Evolutionary conservation across 768 basidiomycete genomes (phyloP).

Genomic region (Chalciporus sphaerocephalus): DNA sequence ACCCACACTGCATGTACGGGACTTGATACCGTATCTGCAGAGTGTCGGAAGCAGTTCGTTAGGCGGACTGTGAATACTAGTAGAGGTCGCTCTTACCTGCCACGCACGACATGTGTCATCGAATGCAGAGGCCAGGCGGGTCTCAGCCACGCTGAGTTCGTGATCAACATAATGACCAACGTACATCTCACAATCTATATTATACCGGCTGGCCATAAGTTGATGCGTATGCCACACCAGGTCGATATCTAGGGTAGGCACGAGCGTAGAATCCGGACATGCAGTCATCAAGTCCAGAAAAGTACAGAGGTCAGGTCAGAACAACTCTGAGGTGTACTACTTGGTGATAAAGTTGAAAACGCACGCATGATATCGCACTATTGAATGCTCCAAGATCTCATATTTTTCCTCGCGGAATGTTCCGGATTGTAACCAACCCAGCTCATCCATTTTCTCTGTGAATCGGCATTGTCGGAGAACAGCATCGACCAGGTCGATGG

Average conservation of each 20-base stretch:
- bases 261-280: conserved; percentile 40
- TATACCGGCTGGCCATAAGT: conserved; percentile 46
- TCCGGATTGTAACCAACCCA: conserved; percentile 47
- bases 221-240: conserved; percentile 76
- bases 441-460: conserved; percentile 45
- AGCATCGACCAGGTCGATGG: conserved; percentile 54
- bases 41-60: conserved; percentile 8
- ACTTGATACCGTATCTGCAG: conserved; percentile 41
- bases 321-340: background rate
- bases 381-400: conserved; percentile 42
- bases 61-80: too few species aligned
- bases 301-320: conserved; percentile 14
- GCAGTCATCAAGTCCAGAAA: conserved; percentile 56
- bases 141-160: conserved; percentile 49
- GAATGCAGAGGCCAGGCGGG: conserved; percentile 40
- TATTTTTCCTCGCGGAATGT: conserved; percentile 37
- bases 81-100: conserved; percentile 31
- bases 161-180: conserved; percentile 51
- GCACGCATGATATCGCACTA: conserved; percentile 58
- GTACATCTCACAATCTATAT: conserved; percentile 38
- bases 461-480: conserved; percentile 58
- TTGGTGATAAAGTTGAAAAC: conserved; percentile 3
- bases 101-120: conserved; percentile 52
- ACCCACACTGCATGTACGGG: conserved; percentile 58
- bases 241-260: conserved; percentile 72